Evolutionary conservation across 495 filamentous ascomycete species (phyloP).

Genomic region (Aspergillus sclerotioniger): DNA sequence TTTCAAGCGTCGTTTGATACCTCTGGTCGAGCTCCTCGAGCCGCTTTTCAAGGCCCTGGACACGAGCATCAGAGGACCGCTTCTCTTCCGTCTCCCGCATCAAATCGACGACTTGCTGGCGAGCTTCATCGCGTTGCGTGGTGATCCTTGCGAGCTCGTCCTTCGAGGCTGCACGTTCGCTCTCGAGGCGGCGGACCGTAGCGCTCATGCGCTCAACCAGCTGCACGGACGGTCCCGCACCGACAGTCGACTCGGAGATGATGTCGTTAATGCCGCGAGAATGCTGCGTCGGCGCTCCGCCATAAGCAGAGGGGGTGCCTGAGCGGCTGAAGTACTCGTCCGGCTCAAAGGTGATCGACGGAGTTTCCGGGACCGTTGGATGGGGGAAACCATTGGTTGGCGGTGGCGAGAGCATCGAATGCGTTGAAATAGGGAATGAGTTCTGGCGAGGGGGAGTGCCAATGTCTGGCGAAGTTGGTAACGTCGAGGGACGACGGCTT

Average conservation of each 20-base stretch:
- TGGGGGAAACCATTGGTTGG: constrained; percentile 30
- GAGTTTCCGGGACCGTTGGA: constrained; percentile 46
- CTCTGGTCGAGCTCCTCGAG: constrained; percentile 58
- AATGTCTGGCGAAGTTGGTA: constrained; percentile 41
- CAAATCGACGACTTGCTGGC: constrained; percentile 82
- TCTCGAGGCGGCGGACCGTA: constrained; percentile 84
- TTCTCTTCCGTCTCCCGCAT: constrained; percentile 82
- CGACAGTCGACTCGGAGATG: constrained; percentile 82
- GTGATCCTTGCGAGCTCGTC: constrained; percentile 81
- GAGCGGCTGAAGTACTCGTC: constrained; percentile 66
- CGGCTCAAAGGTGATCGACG: constrained; percentile 59
- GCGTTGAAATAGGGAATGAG: constrained; percentile 42
- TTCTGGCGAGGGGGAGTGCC: constrained; percentile 43
- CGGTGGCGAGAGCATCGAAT: constrained; percentile 34
- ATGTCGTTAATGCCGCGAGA: constrained; percentile 77
- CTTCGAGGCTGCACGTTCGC: constrained; percentile 78
- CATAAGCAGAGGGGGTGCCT: constrained; percentile 56
- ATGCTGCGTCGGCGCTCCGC: constrained; percentile 33
- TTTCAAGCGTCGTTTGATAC: constrained; percentile 88
- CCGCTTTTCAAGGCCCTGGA: constrained; percentile 64
- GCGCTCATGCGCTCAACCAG: constrained; percentile 96
- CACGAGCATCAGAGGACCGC: constrained; percentile 54
- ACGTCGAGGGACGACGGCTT: constrained; percentile 48
- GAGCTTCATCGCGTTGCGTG: constrained; percentile 82
- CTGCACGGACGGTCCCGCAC: constrained; percentile 89